phyloP scores from a whole-genome alignment of 108 stramenopile genomes.

The Nitzschia palea region DNA sequence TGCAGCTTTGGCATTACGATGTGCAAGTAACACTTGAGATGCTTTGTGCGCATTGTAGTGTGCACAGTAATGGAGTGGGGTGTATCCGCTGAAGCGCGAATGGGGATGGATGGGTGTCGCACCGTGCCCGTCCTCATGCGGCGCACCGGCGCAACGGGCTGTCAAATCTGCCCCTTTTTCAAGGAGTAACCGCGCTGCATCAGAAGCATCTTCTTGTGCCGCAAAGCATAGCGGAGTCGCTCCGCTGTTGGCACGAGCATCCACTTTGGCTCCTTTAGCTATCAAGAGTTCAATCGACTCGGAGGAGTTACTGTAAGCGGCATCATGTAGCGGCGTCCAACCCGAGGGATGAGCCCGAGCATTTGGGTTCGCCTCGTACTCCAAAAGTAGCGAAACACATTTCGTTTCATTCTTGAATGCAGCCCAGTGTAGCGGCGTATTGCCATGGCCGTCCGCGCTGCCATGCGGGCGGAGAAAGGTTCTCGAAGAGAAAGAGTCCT shows the following conservation, averaged over 20 bases:
- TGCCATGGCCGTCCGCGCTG: slow-evolving; percentile 81
- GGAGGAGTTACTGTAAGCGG: slow-evolving; percentile 78
- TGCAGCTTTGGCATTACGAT: slow-evolving; percentile 40
- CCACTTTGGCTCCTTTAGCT: slow-evolving; percentile 72
- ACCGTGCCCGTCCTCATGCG: slow-evolving; percentile 36
- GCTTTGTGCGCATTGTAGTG: slow-evolving; percentile 84
- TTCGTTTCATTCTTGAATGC: slow-evolving; percentile 79
- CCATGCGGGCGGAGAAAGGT: slow-evolving; percentile 33
- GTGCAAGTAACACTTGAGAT: slow-evolving; percentile 57
- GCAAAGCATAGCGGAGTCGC: slow-evolving; percentile 89
- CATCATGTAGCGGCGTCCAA: slow-evolving; percentile 90
- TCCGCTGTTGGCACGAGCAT: slow-evolving; percentile 76
- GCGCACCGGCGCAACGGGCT: slow-evolving; percentile 67
- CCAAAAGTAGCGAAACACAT: slow-evolving; percentile 67
- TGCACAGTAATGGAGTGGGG: slow-evolving; percentile 85
- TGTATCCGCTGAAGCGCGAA: slow-evolving; percentile 82
- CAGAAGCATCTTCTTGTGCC: slow-evolving; percentile 78
- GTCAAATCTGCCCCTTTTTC: slow-evolving; percentile 73
- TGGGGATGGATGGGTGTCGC: slow-evolving; percentile 53
- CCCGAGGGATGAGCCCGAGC: slow-evolving; percentile 80
- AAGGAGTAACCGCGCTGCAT: slow-evolving; percentile 57
- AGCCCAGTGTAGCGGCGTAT: slow-evolving; percentile 89
- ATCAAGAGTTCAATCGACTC: slow-evolving; percentile 68
- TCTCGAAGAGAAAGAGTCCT: slow-evolving; percentile 12
- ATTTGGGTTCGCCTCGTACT: slow-evolving; percentile 69